Evolutionary conservation across 1,139 yeast genomes (phyloP).

Genomic region (Eremothecium coryli): DNA sequence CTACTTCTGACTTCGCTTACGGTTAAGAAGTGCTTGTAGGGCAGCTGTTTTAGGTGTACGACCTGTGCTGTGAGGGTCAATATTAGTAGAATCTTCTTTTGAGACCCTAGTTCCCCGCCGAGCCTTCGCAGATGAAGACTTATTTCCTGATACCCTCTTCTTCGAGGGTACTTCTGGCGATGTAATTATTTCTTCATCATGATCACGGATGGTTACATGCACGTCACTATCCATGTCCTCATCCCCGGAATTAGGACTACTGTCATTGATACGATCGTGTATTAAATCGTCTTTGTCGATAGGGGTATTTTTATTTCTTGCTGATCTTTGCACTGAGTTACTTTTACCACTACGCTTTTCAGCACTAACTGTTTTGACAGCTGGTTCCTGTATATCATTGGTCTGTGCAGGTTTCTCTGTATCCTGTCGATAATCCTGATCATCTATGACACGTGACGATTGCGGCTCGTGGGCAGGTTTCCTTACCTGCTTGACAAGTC

Average conservation of each 20-base stretch:
- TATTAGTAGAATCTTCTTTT: slow-evolving; percentile 9
- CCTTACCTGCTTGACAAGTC: slow-evolving; percentile 24
- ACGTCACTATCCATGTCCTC: background rate
- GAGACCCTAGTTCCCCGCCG: background rate
- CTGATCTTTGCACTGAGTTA: no score
- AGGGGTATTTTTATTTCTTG: background rate
- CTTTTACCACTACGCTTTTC: no score
- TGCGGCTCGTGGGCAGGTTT: slow-evolving; percentile 10
- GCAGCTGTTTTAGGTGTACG: slow-evolving; percentile 24
- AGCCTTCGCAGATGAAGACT: slow-evolving; percentile 5
- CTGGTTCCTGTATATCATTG: background rate
- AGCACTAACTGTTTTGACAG: background rate
- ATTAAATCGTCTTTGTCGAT: slow-evolving; percentile 5
- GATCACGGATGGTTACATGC: background rate
- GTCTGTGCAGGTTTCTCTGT: background rate
- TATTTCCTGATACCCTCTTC: slow-evolving; percentile 7
- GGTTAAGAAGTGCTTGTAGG: slow-evolving; percentile 17
- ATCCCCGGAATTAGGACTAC: background rate
- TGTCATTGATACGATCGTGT: background rate
- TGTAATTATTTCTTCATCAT: background rate
- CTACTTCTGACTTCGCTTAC: slow-evolving; percentile 1
- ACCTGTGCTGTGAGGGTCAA: background rate
- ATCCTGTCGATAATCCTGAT: background rate
- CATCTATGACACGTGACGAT: background rate
- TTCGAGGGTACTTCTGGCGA: slow-evolving; percentile 7